A percentile compares a stretch with the other conserved stretches of the same genome.
Evolutionary conservation across 2,329 filamentous ascomycete species (phyloP).

Genomic region (Xylariaceae sp.): DNA sequence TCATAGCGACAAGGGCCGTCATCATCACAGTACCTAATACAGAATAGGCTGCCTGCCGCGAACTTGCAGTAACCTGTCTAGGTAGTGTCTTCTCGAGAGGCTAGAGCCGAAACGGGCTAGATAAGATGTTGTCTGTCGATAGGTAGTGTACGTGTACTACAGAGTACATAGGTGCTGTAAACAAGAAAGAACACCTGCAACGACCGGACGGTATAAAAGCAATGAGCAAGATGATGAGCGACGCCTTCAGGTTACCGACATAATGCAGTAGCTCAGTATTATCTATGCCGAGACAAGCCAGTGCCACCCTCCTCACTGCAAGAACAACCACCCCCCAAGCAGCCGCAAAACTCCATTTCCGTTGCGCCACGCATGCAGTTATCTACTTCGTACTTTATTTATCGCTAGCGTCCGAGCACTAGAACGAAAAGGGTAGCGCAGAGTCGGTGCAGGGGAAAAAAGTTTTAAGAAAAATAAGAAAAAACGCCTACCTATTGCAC

Average conservation of each 20-base stretch:
- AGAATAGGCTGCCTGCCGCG: no score
- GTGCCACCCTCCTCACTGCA: slow-evolving; percentile 20
- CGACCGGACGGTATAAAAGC: background rate
- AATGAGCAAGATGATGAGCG: background rate
- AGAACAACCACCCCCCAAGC: slow-evolving; percentile 27
- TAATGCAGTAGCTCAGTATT: slow-evolving; percentile 1
- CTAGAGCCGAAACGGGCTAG: background rate
- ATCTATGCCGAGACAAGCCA: slow-evolving; percentile 15
- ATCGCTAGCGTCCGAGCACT: slow-evolving; percentile 21
- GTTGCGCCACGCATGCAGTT: slow-evolving; percentile 24
- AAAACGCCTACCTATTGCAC: slow-evolving; percentile 29
- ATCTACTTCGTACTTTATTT: background rate
- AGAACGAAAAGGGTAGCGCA: slow-evolving; percentile 28
- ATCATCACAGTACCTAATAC: no score
- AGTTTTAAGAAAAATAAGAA: background rate
- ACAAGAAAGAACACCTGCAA: no score
- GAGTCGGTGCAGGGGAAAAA: slow-evolving; percentile 25
- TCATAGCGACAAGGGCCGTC: background rate
- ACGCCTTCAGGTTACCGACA: background rate
- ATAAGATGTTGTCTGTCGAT: no score
- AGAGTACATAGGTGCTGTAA: no score
- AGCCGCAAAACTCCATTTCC: slow-evolving; percentile 30
- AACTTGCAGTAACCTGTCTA: background rate
- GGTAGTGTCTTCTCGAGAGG: background rate
- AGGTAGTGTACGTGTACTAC: no score